Base-by-base conservation (phyloP, 805 yeast species). In the Tetrapisispora arboricola region DNA sequence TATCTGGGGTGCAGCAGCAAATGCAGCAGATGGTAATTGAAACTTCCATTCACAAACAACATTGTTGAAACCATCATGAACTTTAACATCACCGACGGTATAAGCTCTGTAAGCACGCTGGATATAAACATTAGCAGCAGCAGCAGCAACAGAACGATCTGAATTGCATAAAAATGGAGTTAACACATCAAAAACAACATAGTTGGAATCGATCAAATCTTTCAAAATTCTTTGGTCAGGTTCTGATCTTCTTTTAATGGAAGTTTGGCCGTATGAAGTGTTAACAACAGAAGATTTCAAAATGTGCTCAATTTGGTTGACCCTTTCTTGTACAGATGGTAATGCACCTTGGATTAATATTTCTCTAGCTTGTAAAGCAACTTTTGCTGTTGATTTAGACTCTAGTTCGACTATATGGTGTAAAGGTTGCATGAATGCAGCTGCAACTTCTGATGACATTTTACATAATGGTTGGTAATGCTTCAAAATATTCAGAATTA, bases 41-140 rank as follows among this genome's bases (percentile, higher is more conserved):
- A 88, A 88, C 53, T 76, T 76, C 95, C 95, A 88, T 48, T 84
- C 81, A 46, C 87, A 74, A 41, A 83, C 73, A 30, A 96, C 94
- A 32, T 67, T 65, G 8, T 70, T 73, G 19, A 63, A 51, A 42
- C 74, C 71, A 40, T 64, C 70, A 47, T 72, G 75, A 56, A 85
- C 84, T 41, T 69, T 66, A 40, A 94, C 74, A 48, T 80, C 82
- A 41, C 84, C 80, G 46, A 92, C 80, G 31, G 86, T 80, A 67
- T 94, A 92, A 29, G 97, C 97, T 57, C 97, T 79, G 71, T 88
- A 92, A 34, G 97, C 94, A 63, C 98, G 82, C 63, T 97, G 82
- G 45, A 88, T 80, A 64, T 92, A 92, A 44, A 92, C 95, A 66
- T 92, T 96, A 35, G 95, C 86, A 28, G 98, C 97, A 28, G 98